phyloP scores from a whole-genome alignment of 129 eudicot species.

The Kitagawia praeruptora region DNA sequence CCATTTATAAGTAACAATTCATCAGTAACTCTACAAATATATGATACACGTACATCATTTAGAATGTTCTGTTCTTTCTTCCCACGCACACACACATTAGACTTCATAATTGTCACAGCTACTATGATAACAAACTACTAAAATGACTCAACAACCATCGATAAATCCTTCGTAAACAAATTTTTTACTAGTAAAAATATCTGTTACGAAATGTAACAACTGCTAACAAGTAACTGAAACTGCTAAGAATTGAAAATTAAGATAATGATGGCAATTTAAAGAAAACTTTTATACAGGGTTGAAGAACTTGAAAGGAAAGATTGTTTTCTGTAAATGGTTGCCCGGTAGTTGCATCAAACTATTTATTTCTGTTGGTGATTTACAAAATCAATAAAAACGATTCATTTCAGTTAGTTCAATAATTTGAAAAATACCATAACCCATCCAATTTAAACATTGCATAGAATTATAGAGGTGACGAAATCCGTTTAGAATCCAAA shows the following conservation, averaged over 20 bases:
- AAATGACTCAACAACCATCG: not conserved
- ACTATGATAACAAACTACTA: not conserved
- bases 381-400: too few species aligned
- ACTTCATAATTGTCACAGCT: not conserved
- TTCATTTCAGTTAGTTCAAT: too few species aligned
- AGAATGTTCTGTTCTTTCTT: too few species aligned
- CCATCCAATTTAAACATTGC: not conserved
- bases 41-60: not conserved
- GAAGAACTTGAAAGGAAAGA: constrained; percentile 38
- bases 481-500: not conserved
- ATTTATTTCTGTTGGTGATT: not conserved
- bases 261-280: not conserved
- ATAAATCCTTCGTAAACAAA: not conserved
- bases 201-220: too few species aligned
- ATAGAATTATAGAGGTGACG: not conserved
- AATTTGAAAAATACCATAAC: not conserved
- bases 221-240: too few species aligned
- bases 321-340: not conserved
- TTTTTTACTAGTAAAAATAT: too few species aligned
- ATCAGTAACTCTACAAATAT: not conserved
- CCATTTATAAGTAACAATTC: not conserved
- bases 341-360: not conserved
- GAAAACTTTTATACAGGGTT: not conserved
- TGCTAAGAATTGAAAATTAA: too few species aligned
- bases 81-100: not conserved